A percentile compares a stretch with the other conserved stretches of the same genome.
phyloP scores from a whole-genome alignment of 352 stramenopile species.

The Globisporangium okanoganense region DNA sequence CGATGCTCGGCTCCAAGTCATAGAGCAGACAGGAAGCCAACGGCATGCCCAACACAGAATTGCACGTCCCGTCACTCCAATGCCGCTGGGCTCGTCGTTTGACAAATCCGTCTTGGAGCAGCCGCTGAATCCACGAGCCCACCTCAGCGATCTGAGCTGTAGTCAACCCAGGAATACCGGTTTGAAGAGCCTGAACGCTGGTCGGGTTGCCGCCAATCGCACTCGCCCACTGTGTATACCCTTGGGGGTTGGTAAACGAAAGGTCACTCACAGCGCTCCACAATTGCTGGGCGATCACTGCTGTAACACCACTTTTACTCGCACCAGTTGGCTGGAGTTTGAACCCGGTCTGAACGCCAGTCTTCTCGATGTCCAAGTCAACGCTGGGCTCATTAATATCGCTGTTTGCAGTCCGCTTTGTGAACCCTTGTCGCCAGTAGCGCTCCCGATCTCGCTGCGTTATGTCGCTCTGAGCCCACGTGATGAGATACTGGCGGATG shows the following conservation, averaged over 20 bases:
- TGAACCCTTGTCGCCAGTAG: conserved; percentile 54
- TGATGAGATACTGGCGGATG: conserved; percentile 55
- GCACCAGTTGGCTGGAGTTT: conserved; percentile 28
- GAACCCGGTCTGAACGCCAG: conserved; percentile 51
- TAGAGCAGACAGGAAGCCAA: conserved; percentile 37
- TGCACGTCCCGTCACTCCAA: conserved; percentile 63
- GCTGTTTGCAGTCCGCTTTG: conserved; percentile 34
- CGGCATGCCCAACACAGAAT: conserved; percentile 35
- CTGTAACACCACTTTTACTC: conserved; percentile 29
- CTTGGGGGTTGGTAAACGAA: conserved; percentile 39
- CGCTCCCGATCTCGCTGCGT: conserved; percentile 51
- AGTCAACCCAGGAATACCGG: conserved; percentile 25
- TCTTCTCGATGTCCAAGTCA: conserved; percentile 50
- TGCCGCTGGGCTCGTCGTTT: conserved; percentile 46
- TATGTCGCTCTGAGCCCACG: conserved; percentile 40
- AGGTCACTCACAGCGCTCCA: conserved; percentile 40
- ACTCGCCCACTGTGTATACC: conserved; percentile 48
- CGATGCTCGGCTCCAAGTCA: conserved; percentile 55
- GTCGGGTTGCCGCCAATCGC: conserved; percentile 12
- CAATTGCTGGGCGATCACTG: conserved; percentile 27
- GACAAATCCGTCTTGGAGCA: conserved; percentile 45
- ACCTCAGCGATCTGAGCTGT: conserved; percentile 32
- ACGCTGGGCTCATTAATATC: conserved; percentile 48
- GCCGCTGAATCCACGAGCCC: conserved; percentile 33
- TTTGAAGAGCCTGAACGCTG: conserved; percentile 17